These are phyloP conservation scores for Gastroboletus turbinatus DNA, from an alignment of 1,284 basidiomycete genomes.

Conservation along the genomic window DNA sequence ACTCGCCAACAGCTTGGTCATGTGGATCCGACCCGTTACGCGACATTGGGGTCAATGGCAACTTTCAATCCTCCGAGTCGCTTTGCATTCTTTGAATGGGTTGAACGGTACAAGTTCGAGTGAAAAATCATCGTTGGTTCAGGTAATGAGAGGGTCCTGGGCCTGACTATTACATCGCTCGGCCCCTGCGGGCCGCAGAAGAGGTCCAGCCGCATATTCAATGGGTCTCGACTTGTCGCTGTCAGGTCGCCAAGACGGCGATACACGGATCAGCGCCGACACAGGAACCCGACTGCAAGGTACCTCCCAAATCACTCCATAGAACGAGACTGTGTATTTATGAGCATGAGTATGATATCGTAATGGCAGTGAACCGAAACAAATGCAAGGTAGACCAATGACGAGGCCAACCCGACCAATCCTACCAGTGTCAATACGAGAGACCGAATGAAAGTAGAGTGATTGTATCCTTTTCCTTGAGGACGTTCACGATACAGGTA, in stretches of 20 bases:
- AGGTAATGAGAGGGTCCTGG: not conserved
- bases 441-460: not conserved
- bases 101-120: not conserved
- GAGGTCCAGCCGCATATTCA: not conserved
- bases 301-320: not conserved
- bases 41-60: no score
- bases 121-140: no score
- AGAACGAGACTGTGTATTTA: not conserved
- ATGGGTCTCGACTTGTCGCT: not conserved
- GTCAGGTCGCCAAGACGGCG: not conserved
- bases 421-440: not conserved
- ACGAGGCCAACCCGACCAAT: not conserved
- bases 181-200: no score
- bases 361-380: not conserved
- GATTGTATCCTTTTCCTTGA: not conserved
- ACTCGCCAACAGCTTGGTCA: not conserved
- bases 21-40: no score
- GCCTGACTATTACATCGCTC: not conserved
- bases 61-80: no score
- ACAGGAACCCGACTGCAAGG: not conserved
- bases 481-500: not conserved
- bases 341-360: not conserved
- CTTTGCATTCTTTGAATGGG: not conserved
- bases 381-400: not conserved
- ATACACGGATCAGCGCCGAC: conserved; percentile 1